Conservation (phyloP, 2,329 filamentous ascomycete species). For the Colletotrichum sp. region DNA sequence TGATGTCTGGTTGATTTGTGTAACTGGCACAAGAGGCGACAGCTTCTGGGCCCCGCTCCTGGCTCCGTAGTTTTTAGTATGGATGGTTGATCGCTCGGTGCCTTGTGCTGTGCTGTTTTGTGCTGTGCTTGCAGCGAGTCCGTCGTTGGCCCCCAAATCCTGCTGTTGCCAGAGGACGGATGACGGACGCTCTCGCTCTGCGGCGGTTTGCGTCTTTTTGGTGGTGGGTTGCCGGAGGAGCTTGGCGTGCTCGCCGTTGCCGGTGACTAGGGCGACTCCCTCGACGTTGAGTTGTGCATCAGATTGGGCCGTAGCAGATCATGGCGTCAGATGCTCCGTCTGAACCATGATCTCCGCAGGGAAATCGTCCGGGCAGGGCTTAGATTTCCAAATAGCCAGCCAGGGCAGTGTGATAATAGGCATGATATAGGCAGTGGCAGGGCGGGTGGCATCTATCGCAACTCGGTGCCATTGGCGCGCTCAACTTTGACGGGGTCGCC, state of each 20-base stretch:
- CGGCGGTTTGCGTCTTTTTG: slow-evolving; percentile 25
- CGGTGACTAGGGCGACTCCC: slow-evolving; percentile 7
- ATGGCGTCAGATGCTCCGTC: slow-evolving; percentile 44
- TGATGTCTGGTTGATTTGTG: slow-evolving; percentile 22
- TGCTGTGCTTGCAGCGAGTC: background rate
- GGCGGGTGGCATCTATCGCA: slow-evolving; percentile 3
- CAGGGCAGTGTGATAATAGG: background rate
- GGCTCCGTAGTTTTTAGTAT: background rate
- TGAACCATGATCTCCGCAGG: slow-evolving; percentile 46
- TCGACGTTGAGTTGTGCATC: slow-evolving; percentile 33
- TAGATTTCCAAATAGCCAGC: slow-evolving; percentile 23
- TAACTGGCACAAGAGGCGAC: slow-evolving; percentile 22
- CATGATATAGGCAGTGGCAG: slow-evolving; percentile 7
- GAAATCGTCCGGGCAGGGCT: slow-evolving; percentile 31
- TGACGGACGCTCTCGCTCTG: background rate
- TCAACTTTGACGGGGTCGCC: background rate
- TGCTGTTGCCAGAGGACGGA: background rate
- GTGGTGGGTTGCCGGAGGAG: slow-evolving; percentile 19
- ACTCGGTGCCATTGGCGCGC: slow-evolving; percentile 4
- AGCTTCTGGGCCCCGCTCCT: slow-evolving; percentile 17
- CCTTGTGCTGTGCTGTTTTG: slow-evolving; percentile 22
- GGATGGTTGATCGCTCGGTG: slow-evolving; percentile 14
- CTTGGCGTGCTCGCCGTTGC: slow-evolving; percentile 10
- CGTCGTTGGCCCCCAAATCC: background rate
- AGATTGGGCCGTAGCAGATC: slow-evolving; percentile 40